Conservation (phyloP, 1,284 basidiomycete species). For the Heterobasidion annosum region DNA sequence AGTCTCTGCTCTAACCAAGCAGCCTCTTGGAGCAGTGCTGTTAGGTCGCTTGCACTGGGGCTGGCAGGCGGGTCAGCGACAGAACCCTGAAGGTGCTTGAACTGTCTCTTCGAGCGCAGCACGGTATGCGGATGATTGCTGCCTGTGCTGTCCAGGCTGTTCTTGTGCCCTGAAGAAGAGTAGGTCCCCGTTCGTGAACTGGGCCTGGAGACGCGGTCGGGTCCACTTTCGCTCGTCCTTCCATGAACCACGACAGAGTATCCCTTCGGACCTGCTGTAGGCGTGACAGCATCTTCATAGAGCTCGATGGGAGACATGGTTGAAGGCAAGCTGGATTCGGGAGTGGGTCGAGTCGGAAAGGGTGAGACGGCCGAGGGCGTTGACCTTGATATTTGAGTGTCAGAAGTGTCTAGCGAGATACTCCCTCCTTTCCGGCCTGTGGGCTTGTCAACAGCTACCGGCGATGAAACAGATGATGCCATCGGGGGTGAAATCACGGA, state of each 20-base stretch:
- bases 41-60: constrained; percentile 7
- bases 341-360: not conserved
- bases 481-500: no score
- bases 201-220: not conserved
- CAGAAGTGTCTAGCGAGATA: not conserved
- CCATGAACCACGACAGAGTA: constrained; percentile 13
- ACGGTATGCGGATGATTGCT: constrained; percentile 3
- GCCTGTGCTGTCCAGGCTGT: constrained; percentile 2
- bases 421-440: not conserved
- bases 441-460: not conserved
- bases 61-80: constrained; percentile 7
- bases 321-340: not conserved
- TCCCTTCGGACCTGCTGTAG: constrained; percentile 1
- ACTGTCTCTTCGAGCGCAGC: constrained; percentile 13
- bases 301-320: not conserved
- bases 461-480: no score
- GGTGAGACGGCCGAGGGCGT: not conserved
- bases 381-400: not conserved
- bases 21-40: constrained; percentile 10
- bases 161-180: constrained; percentile 8
- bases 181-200: constrained; percentile 6
- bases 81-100: constrained; percentile 12
- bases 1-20: constrained; percentile 12
- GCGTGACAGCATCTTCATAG: constrained; percentile 2
- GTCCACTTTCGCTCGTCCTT: constrained; percentile 4